Evolutionary conservation across 345 rosid species (phyloP).

Genomic region (Hirschfeldia incana): DNA sequence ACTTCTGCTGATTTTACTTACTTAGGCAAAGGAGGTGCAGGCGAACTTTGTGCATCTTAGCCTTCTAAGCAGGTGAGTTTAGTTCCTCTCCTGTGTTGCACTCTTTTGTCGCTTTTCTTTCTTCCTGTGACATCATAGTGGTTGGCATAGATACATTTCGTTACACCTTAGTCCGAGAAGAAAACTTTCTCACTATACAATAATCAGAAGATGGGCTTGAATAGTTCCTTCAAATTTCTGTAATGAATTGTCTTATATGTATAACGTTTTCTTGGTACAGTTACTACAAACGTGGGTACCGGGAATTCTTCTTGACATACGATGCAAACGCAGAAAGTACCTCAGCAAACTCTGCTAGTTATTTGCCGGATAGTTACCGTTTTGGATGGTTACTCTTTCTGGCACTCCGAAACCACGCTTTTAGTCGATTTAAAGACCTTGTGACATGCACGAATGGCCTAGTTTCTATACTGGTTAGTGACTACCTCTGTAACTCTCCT

Average conservation of each 20-base stretch:
- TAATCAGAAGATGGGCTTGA: conserved; percentile 14
- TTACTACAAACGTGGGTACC: conserved; percentile 73
- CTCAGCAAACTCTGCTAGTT: conserved; percentile 45
- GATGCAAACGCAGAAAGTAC: conserved; percentile 54
- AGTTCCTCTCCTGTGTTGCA: conserved; percentile 16
- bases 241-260: background rate
- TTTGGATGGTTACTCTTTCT: conserved; percentile 94
- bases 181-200: conserved; percentile 7
- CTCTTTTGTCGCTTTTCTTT: background rate
- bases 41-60: conserved; percentile 82
- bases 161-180: background rate
- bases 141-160: background rate
- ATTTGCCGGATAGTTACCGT: conserved; percentile 56
- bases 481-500: background rate
- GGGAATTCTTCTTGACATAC: conserved; percentile 64
- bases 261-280: conserved; percentile 43
- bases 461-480: conserved; percentile 88
- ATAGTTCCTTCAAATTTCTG: background rate
- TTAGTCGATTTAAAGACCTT: conserved; percentile 81
- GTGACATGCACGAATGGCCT: conserved; percentile 86
- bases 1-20: background rate
- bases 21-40: conserved; percentile 85
- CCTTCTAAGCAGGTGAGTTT: conserved; percentile 74
- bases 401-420: conserved; percentile 84
- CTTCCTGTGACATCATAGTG: conserved; percentile 5